A percentile compares a stretch with the other conserved stretches of the same genome.
These are phyloP conservation scores for Globisporangium canariense DNA, from an alignment of 352 stramenopile species.

Conservation along the genomic window DNA sequence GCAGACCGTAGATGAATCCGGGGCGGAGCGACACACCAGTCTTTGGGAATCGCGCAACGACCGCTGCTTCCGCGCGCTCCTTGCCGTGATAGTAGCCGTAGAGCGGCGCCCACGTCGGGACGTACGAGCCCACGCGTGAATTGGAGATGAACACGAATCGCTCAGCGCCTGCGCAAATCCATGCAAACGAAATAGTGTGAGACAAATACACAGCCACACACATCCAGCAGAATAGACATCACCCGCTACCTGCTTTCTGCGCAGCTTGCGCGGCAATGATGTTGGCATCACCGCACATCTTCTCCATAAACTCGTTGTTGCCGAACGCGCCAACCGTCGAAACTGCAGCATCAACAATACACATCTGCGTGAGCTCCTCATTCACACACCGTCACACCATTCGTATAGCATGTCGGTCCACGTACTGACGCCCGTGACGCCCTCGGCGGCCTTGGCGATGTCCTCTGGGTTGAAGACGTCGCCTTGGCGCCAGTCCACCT, in stretches of 20 bases:
- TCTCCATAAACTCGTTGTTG: conserved; percentile 86
- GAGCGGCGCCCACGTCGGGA: conserved; percentile 72
- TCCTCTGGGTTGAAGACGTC: conserved; percentile 77
- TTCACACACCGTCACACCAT: not conserved
- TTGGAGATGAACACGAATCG: conserved; percentile 92
- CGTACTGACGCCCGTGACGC: conserved; percentile 77
- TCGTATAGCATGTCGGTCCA: not conserved
- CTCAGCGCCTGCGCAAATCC: conserved; percentile 32
- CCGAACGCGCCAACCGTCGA: conserved; percentile 89
- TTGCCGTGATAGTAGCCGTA: conserved; percentile 91
- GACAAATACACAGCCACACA: not conserved
- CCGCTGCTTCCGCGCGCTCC: conserved; percentile 73
- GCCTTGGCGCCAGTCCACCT: conserved; percentile 87
- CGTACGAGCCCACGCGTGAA: conserved; percentile 78
- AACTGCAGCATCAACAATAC: conserved; percentile 27
- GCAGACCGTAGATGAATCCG: conserved; percentile 89
- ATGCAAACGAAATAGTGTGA: not conserved
- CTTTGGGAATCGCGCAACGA: conserved; percentile 66
- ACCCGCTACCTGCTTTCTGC: conserved; percentile 44
- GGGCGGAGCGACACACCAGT: conserved; percentile 81
- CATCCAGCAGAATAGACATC: not conserved
- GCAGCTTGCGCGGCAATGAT: conserved; percentile 74
- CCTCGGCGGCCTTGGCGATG: conserved; percentile 62
- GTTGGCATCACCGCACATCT: conserved; percentile 86
- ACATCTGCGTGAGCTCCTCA: not conserved